These are phyloP conservation scores for Phytopythium delawarense DNA, from an alignment of 352 stramenopile genomes.

Conservation along the genomic window DNA sequence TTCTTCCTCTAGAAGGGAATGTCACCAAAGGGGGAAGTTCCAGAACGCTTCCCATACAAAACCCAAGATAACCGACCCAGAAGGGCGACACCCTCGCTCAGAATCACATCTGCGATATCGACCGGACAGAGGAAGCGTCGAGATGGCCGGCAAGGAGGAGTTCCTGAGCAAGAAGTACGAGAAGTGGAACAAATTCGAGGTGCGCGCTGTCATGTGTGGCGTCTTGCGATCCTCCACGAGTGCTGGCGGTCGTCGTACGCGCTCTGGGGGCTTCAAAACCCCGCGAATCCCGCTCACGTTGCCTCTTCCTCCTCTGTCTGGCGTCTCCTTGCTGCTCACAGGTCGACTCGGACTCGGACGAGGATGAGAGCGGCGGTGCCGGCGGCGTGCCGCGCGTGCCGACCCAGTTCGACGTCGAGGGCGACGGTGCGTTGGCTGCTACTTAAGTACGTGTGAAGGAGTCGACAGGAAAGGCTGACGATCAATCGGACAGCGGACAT, in stretches of 20 bases:
- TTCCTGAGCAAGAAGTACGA: constrained; percentile 87
- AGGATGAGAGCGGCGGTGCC: constrained; percentile 16
- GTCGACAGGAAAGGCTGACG: not conserved
- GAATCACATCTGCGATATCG: not conserved
- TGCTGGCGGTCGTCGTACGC: not conserved
- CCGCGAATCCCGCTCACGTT: not conserved
- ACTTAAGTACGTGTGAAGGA: not conserved
- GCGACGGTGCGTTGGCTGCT: constrained; percentile 48
- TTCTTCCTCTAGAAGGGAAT: constrained; percentile 2
- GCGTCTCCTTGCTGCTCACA: constrained; percentile 6
- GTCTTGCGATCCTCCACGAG: not conserved
- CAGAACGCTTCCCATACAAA: not conserved
- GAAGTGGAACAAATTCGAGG: constrained; percentile 87
- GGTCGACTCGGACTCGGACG: constrained; percentile 64
- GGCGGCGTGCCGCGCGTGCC: constrained; percentile 54
- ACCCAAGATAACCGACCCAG: not conserved
- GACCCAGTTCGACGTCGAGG: constrained; percentile 79
- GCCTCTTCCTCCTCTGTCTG: not conserved
- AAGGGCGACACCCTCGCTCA: not conserved
- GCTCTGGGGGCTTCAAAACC: not conserved
- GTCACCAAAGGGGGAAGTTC: not conserved
- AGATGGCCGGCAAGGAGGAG: constrained; percentile 47
- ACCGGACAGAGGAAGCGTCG: not conserved
- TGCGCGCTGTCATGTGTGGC: constrained; percentile 12
- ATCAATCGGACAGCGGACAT: constrained; percentile 49